A percentile compares a stretch with the other conserved stretches of the same genome.
These are phyloP conservation scores for Phytopythium oedochilum DNA, from an alignment of 352 stramenopile species.

Conservation along the genomic window DNA sequence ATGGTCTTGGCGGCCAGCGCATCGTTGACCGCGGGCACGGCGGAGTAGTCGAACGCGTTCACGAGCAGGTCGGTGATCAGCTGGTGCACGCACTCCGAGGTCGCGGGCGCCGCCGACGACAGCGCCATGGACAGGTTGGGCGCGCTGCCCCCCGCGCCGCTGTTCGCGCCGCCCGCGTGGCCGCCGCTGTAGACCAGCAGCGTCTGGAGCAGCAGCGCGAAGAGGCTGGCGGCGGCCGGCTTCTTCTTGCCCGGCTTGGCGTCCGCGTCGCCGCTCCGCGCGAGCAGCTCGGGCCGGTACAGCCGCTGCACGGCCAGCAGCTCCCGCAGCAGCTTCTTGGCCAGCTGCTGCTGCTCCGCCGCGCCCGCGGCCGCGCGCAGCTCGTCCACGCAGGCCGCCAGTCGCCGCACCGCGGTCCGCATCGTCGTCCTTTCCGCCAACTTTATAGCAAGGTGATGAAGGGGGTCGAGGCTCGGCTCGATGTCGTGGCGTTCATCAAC, in stretches of 20 bases:
- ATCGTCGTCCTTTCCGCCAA: slow-evolving; percentile 15
- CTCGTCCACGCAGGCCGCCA: slow-evolving; percentile 45
- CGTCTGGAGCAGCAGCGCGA: slow-evolving; percentile 58
- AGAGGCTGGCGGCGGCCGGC: slow-evolving; percentile 35
- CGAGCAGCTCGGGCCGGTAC: slow-evolving; percentile 39
- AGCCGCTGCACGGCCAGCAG: slow-evolving; percentile 55
- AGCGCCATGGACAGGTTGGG: slow-evolving; percentile 45
- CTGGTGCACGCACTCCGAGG: slow-evolving; percentile 65
- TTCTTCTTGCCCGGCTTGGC: slow-evolving; percentile 12
- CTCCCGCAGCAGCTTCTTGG: slow-evolving; percentile 42
- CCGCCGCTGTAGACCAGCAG: slow-evolving; percentile 66
- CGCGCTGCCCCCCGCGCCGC: slow-evolving; percentile 17
- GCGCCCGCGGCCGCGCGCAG: slow-evolving; percentile 24
- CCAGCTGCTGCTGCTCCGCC: slow-evolving; percentile 28
- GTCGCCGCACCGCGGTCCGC: slow-evolving; percentile 31
- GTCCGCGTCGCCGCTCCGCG: not conserved
- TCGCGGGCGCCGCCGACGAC: slow-evolving; percentile 34
- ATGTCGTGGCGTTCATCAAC: no score
- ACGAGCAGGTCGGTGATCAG: slow-evolving; percentile 73
- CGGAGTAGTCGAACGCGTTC: slow-evolving; percentile 68
- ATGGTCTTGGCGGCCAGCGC: slow-evolving; percentile 42
- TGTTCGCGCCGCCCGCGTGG: slow-evolving; percentile 20
- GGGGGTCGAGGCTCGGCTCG: no score
- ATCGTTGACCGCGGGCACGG: slow-evolving; percentile 50
- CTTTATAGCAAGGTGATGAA: no score